Base-by-base conservation (phyloP, 805 yeast species). In the Yarrowia bubula region DNA sequence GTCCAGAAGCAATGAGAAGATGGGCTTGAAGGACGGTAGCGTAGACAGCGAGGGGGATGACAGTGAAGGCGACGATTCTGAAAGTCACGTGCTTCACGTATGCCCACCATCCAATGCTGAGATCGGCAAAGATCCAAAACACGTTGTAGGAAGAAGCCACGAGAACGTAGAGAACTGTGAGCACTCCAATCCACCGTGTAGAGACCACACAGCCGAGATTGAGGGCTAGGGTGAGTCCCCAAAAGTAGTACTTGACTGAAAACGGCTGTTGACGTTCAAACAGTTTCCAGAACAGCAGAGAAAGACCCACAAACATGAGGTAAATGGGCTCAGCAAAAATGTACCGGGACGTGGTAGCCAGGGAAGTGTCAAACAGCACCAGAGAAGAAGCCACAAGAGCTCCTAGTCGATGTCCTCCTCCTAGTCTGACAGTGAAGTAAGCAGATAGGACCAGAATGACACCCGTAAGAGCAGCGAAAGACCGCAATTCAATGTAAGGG, bases 71-170 rank as follows among this genome's bases (percentile, higher is more conserved):
- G 10, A 74, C 44, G 0, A 75, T 43, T 55, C 83, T 71, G 64
- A 0, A 73, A 17, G 2, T 76, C 51, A 67, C 79, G 80, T 48
- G 72, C 74, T 11, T 76, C 64, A 62, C 82, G 70, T 15, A 68
- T 46, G 17, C 55, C 64, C 64, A 47, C 11, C 73, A 70, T 1
- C 81, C 46, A 1, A 84, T 74, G 4, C 75, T 73, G 10, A 86
- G 69, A 74, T 90, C 93, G 4, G 88, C 90, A 15, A 85, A 68
- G 4, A 80, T 67, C 53, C 71, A 71, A 91, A 92, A 88, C 22
- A 84, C 69, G 44, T 81, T 80, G 48, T 76, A 74, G 0, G 77
- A 47, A 1, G 75, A 69, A 33, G 83, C 69, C 0, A 76, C 2
- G 0, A 80, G 74, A 1, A 85, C 72, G 88, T 89, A 87, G 0